These are phyloP conservation scores for Coemansia sp. DNA, from an alignment of 192 early-diverging fungal genomes.

Conservation along the genomic window DNA sequence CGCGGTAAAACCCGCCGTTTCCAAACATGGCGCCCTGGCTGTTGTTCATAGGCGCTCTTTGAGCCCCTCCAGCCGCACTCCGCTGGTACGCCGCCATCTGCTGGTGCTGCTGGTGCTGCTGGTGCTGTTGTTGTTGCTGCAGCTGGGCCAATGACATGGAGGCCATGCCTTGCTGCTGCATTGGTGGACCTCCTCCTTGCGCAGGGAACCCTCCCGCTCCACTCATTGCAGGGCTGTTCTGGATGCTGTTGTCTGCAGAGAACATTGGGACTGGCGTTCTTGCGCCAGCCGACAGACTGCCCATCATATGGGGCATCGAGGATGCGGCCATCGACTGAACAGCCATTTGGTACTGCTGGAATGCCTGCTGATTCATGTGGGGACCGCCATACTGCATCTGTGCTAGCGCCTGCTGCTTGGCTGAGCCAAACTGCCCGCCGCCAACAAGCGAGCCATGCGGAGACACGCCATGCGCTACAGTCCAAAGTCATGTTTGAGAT, in stretches of 20 bases:
- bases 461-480: background rate
- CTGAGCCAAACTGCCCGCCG: background rate
- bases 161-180: background rate
- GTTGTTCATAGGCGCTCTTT: slow-evolving; percentile 2
- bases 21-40: slow-evolving; percentile 20
- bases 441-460: background rate
- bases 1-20: slow-evolving; percentile 19
- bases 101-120: slow-evolving; percentile 20
- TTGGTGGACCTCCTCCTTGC: background rate
- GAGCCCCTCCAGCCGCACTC: background rate
- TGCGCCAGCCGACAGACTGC: slow-evolving; percentile 8
- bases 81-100: slow-evolving; percentile 28
- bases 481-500: background rate
- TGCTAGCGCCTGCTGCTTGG: background rate
- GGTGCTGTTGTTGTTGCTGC: slow-evolving; percentile 15
- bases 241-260: background rate
- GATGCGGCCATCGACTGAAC: background rate
- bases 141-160: slow-evolving; percentile 3
- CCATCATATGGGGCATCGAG: background rate
- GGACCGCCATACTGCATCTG: slow-evolving; percentile 8
- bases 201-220: background rate
- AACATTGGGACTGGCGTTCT: slow-evolving; percentile 5
- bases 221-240: slow-evolving; percentile 1
- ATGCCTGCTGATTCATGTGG: slow-evolving; percentile 4
- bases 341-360: slow-evolving; percentile 5